A percentile compares a stretch with the other conserved stretches of the same genome.
phyloP scores from a whole-genome alignment of 129 eudicot species.

The Artemisia argyi region DNA sequence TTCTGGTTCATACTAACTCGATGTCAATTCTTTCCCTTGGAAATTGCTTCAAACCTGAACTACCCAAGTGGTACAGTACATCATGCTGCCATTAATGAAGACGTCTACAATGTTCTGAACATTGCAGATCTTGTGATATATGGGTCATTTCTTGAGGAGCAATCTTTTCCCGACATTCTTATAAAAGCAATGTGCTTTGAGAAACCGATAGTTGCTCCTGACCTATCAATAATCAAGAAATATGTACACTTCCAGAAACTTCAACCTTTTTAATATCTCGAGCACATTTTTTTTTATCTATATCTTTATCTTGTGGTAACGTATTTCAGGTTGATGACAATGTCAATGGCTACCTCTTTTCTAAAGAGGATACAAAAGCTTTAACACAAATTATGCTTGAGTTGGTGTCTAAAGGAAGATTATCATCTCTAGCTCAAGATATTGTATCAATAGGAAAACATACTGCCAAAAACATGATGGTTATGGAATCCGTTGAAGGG shows the following conservation, averaged over 20 bases:
- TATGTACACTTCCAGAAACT: conserved; percentile 51
- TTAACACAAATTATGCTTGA: conserved; percentile 51
- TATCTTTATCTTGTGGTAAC: conserved; percentile 31
- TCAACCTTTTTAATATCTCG: conserved; percentile 10
- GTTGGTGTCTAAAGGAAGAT: conserved; percentile 56
- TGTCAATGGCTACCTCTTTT: conserved; percentile 85
- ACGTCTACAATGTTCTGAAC: conserved; percentile 42
- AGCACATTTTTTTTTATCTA: background rate
- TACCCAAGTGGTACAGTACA: conserved; percentile 66
- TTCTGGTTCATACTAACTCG: conserved; percentile 12
- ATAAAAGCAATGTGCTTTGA: conserved; percentile 84
- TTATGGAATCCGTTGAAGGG: conserved; percentile 73
- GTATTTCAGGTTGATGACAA: conserved; percentile 74
- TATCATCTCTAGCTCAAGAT: conserved; percentile 64
- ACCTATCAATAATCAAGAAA: conserved; percentile 64
- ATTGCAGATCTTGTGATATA: conserved; percentile 74
- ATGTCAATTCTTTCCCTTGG: conserved; percentile 32
- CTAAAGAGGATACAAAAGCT: conserved; percentile 54
- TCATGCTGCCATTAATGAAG: conserved; percentile 54
- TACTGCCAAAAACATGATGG: conserved; percentile 81
- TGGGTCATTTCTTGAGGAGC: conserved; percentile 81
- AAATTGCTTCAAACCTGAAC: conserved; percentile 56
- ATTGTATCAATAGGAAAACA: conserved; percentile 69
- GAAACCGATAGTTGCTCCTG: conserved; percentile 87
- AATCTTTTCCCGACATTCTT: conserved; percentile 70